A percentile compares a stretch with the other conserved stretches of the same genome.
phyloP scores from a whole-genome alignment of 345 rosid species.

The Hevea brasiliensis region DNA sequence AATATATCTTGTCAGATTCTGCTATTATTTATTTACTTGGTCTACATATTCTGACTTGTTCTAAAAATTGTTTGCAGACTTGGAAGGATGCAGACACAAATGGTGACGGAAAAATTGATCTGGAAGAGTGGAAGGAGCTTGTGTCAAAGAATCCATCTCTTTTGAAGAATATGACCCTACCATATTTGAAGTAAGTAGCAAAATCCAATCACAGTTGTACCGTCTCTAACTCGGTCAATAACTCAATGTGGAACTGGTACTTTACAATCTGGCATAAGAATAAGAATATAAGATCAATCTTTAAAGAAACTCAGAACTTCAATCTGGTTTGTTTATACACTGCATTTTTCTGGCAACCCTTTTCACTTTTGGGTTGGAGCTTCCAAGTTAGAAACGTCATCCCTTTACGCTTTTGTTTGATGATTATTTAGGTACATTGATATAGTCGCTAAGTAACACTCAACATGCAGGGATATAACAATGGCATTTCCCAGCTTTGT shows the following conservation, averaged over 20 bases:
- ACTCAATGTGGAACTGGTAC: background rate
- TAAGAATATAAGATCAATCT: background rate
- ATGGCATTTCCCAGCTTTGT: constrained; percentile 79
- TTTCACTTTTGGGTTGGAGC: background rate
- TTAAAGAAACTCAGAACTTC: background rate
- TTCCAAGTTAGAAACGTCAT: too few relatives aligned
- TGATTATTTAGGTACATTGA: background rate
- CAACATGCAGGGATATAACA: constrained; percentile 65
- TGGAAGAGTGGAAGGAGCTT: constrained; percentile 84
- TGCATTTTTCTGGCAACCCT: background rate
- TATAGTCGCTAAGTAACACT: background rate
- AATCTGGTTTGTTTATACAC: background rate
- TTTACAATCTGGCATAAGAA: background rate
- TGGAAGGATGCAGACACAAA: constrained; percentile 64
- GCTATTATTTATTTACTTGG: background rate
- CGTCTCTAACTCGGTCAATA: background rate
- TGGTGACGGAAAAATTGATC: constrained; percentile 78
- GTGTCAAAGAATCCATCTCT: constrained; percentile 74
- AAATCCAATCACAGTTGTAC: background rate
- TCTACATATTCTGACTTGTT: constrained; percentile 2
- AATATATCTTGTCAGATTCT: background rate
- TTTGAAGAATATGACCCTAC: constrained; percentile 91
- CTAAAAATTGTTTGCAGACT: constrained; percentile 42
- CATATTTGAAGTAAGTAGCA: constrained; percentile 69
- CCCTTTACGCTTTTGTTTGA: background rate